Base-by-base conservation (phyloP, 805 yeast genomes). In the Yueomyces sinensis region DNA sequence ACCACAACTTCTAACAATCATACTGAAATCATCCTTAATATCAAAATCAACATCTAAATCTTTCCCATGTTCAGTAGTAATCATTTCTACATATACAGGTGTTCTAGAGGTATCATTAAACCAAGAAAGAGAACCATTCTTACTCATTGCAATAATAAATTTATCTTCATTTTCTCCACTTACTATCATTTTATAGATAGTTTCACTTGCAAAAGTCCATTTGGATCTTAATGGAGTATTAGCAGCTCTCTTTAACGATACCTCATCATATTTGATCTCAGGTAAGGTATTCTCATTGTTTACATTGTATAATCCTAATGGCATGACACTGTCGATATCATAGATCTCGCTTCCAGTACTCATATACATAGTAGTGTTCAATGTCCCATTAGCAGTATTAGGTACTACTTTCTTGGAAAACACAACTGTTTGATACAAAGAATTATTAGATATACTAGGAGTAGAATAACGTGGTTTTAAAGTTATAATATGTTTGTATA, bases 401-500 rank as follows among this genome's bases (percentile, higher is more conserved):
- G 52, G 47, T 13, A 43, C 46, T 34, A 39, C 45, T 25, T 49
- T 41, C 32, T 40, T 46, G 22, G 44, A 45, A 31, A 56, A 56
- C 4, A 40, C 36, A 13, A 52, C 31, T n/a, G 44, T 44, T 22
- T 49, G 53, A n/a, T n/a, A n/a, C n/a, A n/a, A n/a, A n/a, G n/a
- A n/a, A 2, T 25, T 25, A 9, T 41, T 44, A n/a, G 46, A 32
- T 9, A 37, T 41, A 11, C 31, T 33, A 3, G 32, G 20, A 19
- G 39, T 41, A 11, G 37, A 48, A 13, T 56, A 51, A 35, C 54
- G 57, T 5, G 66, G 59, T 32, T 54, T 61, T 17, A 59, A 54
- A 14, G 62, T 49, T 5, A 54, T 46, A 13, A 56, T 54, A 32
- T 56, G 59, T 32, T 52, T 47, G 55, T 83, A 83, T 39, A 83